Conservation (phyloP, 2,329 filamentous ascomycete species). For the Colletotrichum theobromicola region DNA sequence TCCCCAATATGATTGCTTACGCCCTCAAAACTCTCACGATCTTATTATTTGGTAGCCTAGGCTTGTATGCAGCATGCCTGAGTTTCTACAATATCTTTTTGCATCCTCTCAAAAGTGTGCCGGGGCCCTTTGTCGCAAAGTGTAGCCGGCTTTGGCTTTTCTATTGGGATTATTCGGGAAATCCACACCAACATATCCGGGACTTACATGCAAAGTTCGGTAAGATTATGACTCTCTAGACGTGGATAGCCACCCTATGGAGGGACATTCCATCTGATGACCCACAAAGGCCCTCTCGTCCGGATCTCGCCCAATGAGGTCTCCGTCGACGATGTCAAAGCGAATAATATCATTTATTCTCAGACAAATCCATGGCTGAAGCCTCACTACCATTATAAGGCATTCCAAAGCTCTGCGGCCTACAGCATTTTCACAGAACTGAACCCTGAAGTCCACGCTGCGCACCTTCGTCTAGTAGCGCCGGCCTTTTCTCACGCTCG, state of each 20-base stretch:
- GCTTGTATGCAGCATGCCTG: not conserved
- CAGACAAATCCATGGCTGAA: constrained; percentile 1
- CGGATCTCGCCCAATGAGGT: constrained; percentile 11
- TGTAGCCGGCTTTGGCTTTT: constrained; percentile 6
- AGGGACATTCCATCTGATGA: not conserved
- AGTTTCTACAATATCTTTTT: not conserved
- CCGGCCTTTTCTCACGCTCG: not conserved
- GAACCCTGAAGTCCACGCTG: not conserved
- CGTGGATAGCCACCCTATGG: not conserved
- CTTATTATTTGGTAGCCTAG: not conserved
- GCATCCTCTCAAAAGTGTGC: not conserved
- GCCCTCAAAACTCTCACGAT: not conserved
- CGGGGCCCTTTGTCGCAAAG: constrained; percentile 6
- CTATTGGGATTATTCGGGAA: not conserved
- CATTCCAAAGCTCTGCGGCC: not conserved
- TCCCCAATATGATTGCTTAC: not conserved
- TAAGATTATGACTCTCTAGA: not conserved
- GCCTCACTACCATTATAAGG: not conserved
- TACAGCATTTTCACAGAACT: constrained; percentile 8
- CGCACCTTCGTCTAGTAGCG: not conserved
- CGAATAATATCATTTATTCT: not conserved
- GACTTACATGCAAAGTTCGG: not conserved
- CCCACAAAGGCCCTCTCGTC: not conserved
- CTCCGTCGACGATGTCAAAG: not conserved
- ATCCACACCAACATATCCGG: not conserved